Evolutionary conservation across 805 yeast species (phyloP), one percentile per base, ranked within the genome.

Genomic region (Candida manassasensis): DNA sequence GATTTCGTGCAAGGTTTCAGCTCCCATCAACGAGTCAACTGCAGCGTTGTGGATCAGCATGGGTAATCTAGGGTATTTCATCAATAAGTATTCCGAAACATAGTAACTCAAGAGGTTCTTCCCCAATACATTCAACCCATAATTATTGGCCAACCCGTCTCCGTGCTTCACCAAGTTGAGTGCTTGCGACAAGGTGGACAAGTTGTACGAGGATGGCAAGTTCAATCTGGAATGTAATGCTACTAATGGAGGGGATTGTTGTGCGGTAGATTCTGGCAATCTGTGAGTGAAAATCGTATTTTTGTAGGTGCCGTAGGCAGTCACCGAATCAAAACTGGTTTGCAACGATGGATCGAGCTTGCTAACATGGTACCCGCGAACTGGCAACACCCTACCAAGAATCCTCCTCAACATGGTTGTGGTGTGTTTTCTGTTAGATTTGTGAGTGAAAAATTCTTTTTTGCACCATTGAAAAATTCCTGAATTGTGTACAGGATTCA

Each of bases 11-110:
- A 93, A 67, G 0, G 87, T 72, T 11, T 69, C 73, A 22, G 77
- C 73, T 3, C 90, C 84, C 52, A 84, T 72, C 53, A 79, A 84
- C 1, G 93, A 73, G 46, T 84, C 81, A 6, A 84, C 79, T 0
- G 95, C 85, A 5, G 80, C 77, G 48, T 80, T 77, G 38, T 87
- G 73, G 18, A 89, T 81, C 6, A 78, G 73, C 42, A 82, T 72
- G 12, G 99, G 98, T 34, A 93, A 70, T 55, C 99, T 77, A 36
- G 99, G 99, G 57, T 88, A 88, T 45, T 74, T 77, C 34, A 79
- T 60, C 48, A 87, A 63, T 40, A 90, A 66, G 47, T 83, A 65
- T 57, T 87, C 95, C 14, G 84, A 71, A 3, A 79, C 82, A 50
- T 85, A 82, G 57, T 79, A 86, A 9, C 81, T 75, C 41, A 93